Evolutionary conservation across 2,329 filamentous ascomycete genomes (phyloP), one percentile per base, ranked within the genome.

Genomic region (Pleoardoris graminearum): DNA sequence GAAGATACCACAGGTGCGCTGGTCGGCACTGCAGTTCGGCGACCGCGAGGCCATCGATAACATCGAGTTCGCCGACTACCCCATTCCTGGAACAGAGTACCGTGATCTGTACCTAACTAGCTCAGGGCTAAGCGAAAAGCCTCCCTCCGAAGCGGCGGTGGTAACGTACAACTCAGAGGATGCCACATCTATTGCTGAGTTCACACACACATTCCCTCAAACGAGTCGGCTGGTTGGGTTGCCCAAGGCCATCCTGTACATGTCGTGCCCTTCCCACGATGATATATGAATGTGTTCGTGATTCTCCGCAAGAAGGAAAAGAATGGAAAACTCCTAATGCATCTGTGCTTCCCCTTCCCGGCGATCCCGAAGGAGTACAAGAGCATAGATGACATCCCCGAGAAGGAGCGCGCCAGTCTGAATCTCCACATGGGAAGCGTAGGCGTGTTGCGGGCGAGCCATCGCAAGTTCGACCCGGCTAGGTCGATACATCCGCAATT

Each of bases 321-420:
- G 11, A 58, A 75, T 4, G 78, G 79, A 1, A 77, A 77, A 14
- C 55, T 68, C 0, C 55, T 80, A 45, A 68, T 74, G 56, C 71
- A 78, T 35, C 62, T 79, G 10, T 76, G 76, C 51, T 75, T 81
- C 42, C 78, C 79, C 0, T 69, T n/a, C n/a, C n/a, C n/a, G n/a
- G n/a, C n/a, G n/a, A n/a, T n/a, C n/a, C n/a, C n/a, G n/a, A n/a
- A n/a, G n/a, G n/a, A n/a, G n/a, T n/a, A n/a, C n/a, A n/a, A n/a
- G n/a, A n/a, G n/a, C n/a, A 69, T 82, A 76, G 77, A 87, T 81
- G 51, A 87, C 81, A 73, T 85, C 81, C 65, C 87, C 78, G 63
- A 71, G 19, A 72, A 75, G 44, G 72, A 79, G 0, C 68, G 68
- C 21, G 60, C 65, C 3, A 76, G 73, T 35, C 53, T 75, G n/a